Conservation (phyloP, 805 yeast species). For the Candida stauntonica region DNA sequence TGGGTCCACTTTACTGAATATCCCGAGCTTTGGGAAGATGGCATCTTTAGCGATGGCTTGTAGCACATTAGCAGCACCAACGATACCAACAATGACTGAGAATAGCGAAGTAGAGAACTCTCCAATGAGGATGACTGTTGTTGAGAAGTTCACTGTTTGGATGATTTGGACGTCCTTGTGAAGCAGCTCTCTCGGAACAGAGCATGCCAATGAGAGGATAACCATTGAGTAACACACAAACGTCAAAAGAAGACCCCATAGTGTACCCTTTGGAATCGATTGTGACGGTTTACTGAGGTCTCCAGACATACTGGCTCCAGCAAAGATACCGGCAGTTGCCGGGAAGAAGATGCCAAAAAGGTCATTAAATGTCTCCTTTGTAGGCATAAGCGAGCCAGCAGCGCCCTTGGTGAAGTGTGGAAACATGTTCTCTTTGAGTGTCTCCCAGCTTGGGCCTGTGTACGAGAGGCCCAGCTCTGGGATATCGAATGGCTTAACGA, state of each 20-base stretch:
- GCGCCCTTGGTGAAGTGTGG: slow-evolving; percentile 88
- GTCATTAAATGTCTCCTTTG: slow-evolving; percentile 73
- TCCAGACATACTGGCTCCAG: slow-evolving; percentile 99
- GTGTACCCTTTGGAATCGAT: slow-evolving; percentile 91
- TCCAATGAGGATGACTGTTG: slow-evolving; percentile 72
- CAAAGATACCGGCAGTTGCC: slow-evolving; percentile 97
- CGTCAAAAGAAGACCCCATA: slow-evolving; percentile 76
- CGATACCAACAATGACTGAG: slow-evolving; percentile 91
- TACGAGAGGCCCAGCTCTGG: slow-evolving; percentile 49
- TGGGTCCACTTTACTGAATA: slow-evolving; percentile 49
- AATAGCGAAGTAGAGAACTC: slow-evolving; percentile 88
- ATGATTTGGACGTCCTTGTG: slow-evolving; percentile 78
- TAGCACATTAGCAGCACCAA: slow-evolving; percentile 89
- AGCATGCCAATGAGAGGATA: slow-evolving; percentile 70
- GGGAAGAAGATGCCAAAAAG: slow-evolving; percentile 96
- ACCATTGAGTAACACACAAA: slow-evolving; percentile 76
- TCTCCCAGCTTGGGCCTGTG: slow-evolving; percentile 70
- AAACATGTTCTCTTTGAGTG: slow-evolving; percentile 58
- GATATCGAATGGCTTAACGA: slow-evolving; percentile 57
- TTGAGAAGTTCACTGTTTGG: slow-evolving; percentile 72
- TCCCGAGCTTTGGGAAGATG: slow-evolving; percentile 72
- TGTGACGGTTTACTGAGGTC: slow-evolving; percentile 81
- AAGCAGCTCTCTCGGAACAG: slow-evolving; percentile 76
- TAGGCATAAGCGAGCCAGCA: slow-evolving; percentile 70
- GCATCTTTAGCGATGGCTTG: slow-evolving; percentile 89